A percentile compares a stretch with the other conserved stretches of the same genome.
Conservation (phyloP, 495 filamentous ascomycete genomes). For the Trichoderma gamsii region DNA sequence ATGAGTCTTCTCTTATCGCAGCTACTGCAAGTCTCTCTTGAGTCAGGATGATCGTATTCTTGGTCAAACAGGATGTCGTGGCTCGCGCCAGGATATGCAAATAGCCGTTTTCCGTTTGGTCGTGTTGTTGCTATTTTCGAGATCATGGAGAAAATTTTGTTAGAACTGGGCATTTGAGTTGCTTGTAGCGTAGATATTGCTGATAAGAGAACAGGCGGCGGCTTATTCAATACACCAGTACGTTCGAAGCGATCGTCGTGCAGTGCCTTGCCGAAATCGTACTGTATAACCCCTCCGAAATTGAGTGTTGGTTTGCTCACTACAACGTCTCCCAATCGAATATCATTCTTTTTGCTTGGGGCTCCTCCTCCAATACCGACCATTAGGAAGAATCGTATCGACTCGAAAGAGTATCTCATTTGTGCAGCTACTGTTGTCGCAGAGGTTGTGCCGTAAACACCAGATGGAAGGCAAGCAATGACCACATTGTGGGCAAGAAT, state of each 20-base stretch:
- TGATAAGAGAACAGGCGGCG: conserved; percentile 23
- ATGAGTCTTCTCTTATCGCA: not conserved
- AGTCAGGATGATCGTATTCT: conserved; percentile 19
- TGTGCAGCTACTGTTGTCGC: conserved; percentile 29
- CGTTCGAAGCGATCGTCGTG: conserved; percentile 20
- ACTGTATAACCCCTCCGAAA: conserved; percentile 33
- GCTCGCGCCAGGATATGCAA: conserved; percentile 16
- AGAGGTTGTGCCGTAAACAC: conserved; percentile 33
- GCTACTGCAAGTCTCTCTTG: not conserved
- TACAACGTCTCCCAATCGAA: conserved; percentile 42
- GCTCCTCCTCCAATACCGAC: conserved; percentile 44
- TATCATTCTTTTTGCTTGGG: conserved; percentile 28
- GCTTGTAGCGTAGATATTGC: conserved; percentile 21
- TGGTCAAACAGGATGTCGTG: conserved; percentile 23
- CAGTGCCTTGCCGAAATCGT: conserved; percentile 31
- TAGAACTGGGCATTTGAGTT: conserved; percentile 10
- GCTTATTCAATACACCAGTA: conserved; percentile 25
- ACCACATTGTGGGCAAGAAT: conserved; percentile 32
- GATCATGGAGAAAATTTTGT: conserved; percentile 13
- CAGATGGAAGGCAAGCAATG: conserved; percentile 29
- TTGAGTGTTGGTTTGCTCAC: conserved; percentile 27
- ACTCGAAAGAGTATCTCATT: conserved; percentile 36
- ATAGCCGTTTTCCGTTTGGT: conserved; percentile 16
- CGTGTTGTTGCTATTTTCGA: conserved; percentile 24
- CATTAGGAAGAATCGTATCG: conserved; percentile 37